Evolutionary conservation across 2,329 filamentous ascomycete genomes (phyloP), one percentile per base, ranked within the genome.

Genomic region (Sphaerostilbella broomeana): DNA sequence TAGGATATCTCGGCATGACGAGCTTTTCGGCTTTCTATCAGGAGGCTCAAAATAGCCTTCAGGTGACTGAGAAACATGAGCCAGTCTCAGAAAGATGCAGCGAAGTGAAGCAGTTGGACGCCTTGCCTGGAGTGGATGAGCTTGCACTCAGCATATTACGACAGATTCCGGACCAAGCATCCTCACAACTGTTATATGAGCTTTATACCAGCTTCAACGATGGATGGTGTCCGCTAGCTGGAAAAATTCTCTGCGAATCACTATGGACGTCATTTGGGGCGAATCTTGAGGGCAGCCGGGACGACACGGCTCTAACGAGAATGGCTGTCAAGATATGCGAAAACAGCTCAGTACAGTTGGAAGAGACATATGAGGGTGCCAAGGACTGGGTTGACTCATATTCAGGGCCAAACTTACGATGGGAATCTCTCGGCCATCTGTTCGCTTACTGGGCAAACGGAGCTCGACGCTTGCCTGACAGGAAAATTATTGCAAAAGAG

Each of bases 351-450:
- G 52, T 48, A 4, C 57, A 60, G 0, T 51, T 68, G 6, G 47
- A 46, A 0, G 64, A 69, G 9, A 51, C 60, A 0, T 54, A 62
- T 7, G 42, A 51, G 0, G 54, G 57, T n/a, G 45, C 59, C 0
- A 45, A 59, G 3, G 47, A 49, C 11, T 70, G 65, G 65, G 46
- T 62, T 1, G 50, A 46, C 2, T 61, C 65, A 25, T 64, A 69
- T 37, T 55, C 53, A 0, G 65, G 64, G 0, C 42, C 45, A 0
- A 60, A 58, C 10, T 48, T 65, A 17, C 57, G 68, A 0, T 70
- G 67, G 68, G 67, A 71, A 35, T 59, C 62, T 0, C 43, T 70
- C 1, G 67, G 65, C 0, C 33, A 67, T 6, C 48, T 68, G 2
- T 69, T 26, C 20, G 25, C 32, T 10, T 44, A 40, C n/a, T 42